Percentiles rank a stretch among this genome's conserved stretches.
Evolutionary conservation across 164 flowering plant genomes (phyloP).

Genomic region (Protea cynaroides): DNA sequence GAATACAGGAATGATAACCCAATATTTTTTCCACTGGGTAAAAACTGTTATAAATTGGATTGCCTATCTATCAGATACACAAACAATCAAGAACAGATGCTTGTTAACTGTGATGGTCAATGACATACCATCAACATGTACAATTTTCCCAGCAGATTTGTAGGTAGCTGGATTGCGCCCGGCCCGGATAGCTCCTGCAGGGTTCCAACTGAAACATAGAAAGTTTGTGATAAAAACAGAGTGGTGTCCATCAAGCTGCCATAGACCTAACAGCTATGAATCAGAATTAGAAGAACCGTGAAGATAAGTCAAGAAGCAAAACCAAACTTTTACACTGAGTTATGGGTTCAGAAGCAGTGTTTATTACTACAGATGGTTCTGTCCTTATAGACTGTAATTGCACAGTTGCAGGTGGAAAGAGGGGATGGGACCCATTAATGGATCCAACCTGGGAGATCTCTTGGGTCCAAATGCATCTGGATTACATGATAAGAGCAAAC

Average conservation of each 20-base stretch:
- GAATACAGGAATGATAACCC: too few species aligned
- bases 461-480: background rate
- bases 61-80: too few species aligned
- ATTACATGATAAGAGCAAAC: background rate
- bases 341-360: background rate
- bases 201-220: slow-evolving; percentile 74
- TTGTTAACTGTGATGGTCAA: background rate
- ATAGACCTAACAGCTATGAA: slow-evolving; percentile 2
- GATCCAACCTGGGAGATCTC: background rate
- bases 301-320: background rate
- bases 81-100: too few species aligned
- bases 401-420: too few species aligned
- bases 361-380: background rate
- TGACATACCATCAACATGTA: slow-evolving; percentile 68
- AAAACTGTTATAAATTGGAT: too few species aligned
- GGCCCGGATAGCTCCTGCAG: slow-evolving; percentile 90
- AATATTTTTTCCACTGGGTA: too few species aligned
- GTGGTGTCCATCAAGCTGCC: background rate
- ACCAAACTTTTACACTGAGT: background rate
- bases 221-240: slow-evolving; percentile 3
- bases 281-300: background rate
- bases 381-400: too few species aligned
- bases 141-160: slow-evolving; percentile 50
- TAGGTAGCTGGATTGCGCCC: slow-evolving; percentile 87
- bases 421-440: too few species aligned